phyloP scores from a whole-genome alignment of 768 basidiomycete genomes.

The Kwoniella pini region DNA sequence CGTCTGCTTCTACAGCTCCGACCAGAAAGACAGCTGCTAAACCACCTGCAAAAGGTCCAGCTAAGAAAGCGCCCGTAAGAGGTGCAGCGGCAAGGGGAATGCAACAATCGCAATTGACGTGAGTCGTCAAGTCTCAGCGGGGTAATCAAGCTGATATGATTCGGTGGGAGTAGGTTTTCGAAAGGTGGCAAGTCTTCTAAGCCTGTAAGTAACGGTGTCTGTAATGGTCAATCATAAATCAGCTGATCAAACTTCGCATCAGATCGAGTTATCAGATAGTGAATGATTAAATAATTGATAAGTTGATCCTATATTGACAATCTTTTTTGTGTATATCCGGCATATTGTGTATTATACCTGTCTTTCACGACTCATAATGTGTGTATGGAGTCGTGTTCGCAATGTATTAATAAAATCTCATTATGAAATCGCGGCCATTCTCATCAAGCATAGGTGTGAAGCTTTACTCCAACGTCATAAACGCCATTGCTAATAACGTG shows the following conservation, averaged over 20 bases:
- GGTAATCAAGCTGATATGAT: background rate
- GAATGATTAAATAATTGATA: background rate
- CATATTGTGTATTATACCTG: background rate
- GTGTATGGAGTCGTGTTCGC: no score
- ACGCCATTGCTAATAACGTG: no score
- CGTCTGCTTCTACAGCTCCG: slow-evolving; percentile 41
- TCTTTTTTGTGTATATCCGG: background rate
- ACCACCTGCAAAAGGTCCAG: slow-evolving; percentile 53
- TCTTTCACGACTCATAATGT: background rate
- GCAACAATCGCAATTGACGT: slow-evolving; percentile 26
- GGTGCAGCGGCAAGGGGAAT: slow-evolving; percentile 11
- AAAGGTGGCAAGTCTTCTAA: slow-evolving; percentile 27
- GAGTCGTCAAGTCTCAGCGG: background rate
- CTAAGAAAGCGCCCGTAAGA: slow-evolving; percentile 37
- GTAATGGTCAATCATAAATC: no score
- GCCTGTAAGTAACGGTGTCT: slow-evolving; percentile 28
- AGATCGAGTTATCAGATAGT: slow-evolving; percentile 34
- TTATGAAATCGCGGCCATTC: background rate
- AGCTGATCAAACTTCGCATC: background rate
- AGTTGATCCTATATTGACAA: no score
- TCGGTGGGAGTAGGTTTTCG: slow-evolving; percentile 17
- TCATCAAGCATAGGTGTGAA: no score
- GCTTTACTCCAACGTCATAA: no score
- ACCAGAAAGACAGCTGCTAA: slow-evolving; percentile 63
- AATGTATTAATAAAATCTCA: background rate